Percentiles rank a stretch among this genome's conserved stretches.
Evolutionary conservation across 2,329 filamentous ascomycete species (phyloP).

Genomic region (Xylaria sp.): DNA sequence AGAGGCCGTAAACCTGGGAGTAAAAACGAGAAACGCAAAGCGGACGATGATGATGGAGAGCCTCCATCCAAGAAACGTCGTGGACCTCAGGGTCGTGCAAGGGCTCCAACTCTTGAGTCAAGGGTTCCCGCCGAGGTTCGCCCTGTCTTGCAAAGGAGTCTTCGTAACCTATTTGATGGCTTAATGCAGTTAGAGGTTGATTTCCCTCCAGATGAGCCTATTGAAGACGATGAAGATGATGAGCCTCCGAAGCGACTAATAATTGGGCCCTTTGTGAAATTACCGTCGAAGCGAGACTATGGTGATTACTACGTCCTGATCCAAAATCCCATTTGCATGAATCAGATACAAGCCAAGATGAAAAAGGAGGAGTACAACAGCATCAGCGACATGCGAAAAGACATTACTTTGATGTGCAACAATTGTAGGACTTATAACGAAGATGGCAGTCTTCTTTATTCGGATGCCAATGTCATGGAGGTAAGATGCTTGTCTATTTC

Average conservation of each 20-base stretch:
- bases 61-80: conserved; percentile 80
- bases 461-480: conserved; percentile 92
- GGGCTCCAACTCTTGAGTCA: conserved; percentile 53
- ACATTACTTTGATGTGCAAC: conserved; percentile 82
- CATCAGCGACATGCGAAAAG: conserved; percentile 78
- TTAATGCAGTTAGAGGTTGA: conserved; percentile 87
- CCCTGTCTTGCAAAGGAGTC: conserved; percentile 76
- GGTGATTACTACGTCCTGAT: conserved; percentile 97
- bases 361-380: conserved; percentile 92
- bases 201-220: conserved; percentile 59
- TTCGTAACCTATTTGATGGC: conserved; percentile 77
- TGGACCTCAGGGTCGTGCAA: conserved; percentile 72
- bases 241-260: conserved; percentile 74
- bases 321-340: conserved; percentile 91
- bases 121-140: conserved; percentile 73
- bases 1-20: conserved; percentile 79
- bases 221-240: conserved; percentile 61
- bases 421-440: conserved; percentile 98
- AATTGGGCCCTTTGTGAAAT: conserved; percentile 91
- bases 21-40: conserved; percentile 87
- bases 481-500: conserved; percentile 58
- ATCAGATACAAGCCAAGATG: conserved; percentile 91
- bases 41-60: conserved; percentile 76
- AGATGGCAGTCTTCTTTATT: conserved; percentile 88
- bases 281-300: conserved; percentile 87